Base-by-base conservation (phyloP, 371 early-diverging fungal genomes). In the Lichtheimia ornata region DNA sequence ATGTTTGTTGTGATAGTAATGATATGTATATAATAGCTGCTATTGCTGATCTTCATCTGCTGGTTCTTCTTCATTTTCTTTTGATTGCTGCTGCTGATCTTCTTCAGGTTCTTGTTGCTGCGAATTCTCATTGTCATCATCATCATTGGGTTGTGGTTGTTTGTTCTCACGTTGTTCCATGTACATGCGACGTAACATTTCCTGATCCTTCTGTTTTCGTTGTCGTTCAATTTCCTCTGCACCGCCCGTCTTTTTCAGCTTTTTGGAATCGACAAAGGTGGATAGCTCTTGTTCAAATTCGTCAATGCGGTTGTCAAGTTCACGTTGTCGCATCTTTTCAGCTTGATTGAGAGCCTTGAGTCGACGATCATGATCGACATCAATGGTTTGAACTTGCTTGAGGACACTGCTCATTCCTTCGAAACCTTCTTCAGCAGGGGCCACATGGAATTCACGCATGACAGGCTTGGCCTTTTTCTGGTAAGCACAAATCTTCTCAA, bases 201-300 rank as follows among this genome's bases (percentile, higher is more conserved):
- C 85, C 24, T 76, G 62, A 53, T 90, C 82, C 63, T 88, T 83
- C 67, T 88, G 83, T 28, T 83, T 74, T 7, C 91, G 76, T 55
- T 81, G 65, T 13, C 88, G 78, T 53, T 92, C 92, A 1, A 85
- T 68, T 56, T 90, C 91, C 56, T 84, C 71, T 0, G 88, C 87
- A 11, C 91, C 91, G 5, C 92, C 92, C 0, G 91, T 92, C 75
- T 88, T 89, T 47, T 85, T 78, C 52, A 92, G 59, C 68, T 87
- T 88, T 43, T 77, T 84, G 15, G 74, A 41, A 1, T 78, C 76
- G 9, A 92, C 91, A 77, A 91, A 92, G 0, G 74, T 67, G 3
- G 83, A 72, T 62, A 92, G 56, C 52, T 92, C 92, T 25, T 84
- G 74, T 58, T 89, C 90, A 72, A 92, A 92, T 53, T 89, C 90